Evolutionary conservation across 2,329 filamentous ascomycete genomes (phyloP), one percentile per base, ranked within the genome.

Genomic region (Karstenula rhodostoma): DNA sequence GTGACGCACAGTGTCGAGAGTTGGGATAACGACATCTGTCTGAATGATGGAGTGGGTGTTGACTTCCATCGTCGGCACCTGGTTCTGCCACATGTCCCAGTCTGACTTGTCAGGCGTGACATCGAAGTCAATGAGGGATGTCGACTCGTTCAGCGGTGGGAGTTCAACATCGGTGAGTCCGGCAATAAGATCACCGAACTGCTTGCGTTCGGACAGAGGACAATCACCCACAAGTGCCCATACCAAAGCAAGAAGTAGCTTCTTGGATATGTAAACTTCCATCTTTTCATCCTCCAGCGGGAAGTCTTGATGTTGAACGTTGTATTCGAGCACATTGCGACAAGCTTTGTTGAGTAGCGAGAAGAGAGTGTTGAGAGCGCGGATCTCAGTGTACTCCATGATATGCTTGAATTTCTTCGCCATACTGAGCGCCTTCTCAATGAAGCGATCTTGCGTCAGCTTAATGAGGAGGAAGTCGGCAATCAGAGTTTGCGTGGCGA

Each of bases 21-120:
- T 99, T 1, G 95, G 96, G 73, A 99, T 99, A 63, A 99, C 95
- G 43, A 98, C 92, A 78, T 99, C 96, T 1, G 96, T 99, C 77
- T 99, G 94, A 0, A 92, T 97, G 73, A 99, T 90, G 5, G 94
- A 97, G 78, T 99, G 96, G 0, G 96, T 99, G 77, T 99, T 98
- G 78, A 99, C 92, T 77, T 99, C 96, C 59, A 99, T 90, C 12
- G 87, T 90, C 17, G 95, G 95, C 15, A 99, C 95, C 78, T 97
- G 91, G 65, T 90, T 93, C 78, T 97, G 94, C 95, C 95, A 99
- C 46, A 91, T 87, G 2, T 88, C 86, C 95, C 95, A 99, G 66
- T 96, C 91, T 8, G 90, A 90, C 74, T 90, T 89, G 1, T 96
- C 95, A 43, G 98, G 84, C 13, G 88, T 88, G 43, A 97, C 93